These are phyloP conservation scores for Mucor circinelloides DNA, from an alignment of 371 early-diverging fungal genomes.

Conservation along the genomic window DNA sequence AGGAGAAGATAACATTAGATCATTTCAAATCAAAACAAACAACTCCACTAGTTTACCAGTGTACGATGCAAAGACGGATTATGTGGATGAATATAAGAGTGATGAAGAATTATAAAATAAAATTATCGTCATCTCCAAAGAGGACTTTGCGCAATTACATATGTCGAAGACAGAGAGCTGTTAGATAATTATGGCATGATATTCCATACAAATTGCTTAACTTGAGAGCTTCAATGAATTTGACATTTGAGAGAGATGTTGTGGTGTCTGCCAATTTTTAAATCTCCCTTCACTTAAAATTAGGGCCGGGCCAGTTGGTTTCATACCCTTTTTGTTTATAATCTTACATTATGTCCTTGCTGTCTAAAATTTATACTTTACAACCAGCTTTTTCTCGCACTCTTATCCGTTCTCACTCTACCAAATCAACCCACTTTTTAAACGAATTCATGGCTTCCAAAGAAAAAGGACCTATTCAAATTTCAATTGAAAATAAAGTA, in stretches of 20 bases:
- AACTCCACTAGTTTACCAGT: conserved; percentile 83
- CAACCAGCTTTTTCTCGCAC: conserved; percentile 5
- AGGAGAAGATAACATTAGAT: conserved; percentile 76
- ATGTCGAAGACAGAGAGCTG: too few species aligned
- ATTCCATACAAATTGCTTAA: too few species aligned
- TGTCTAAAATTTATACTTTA: conserved; percentile 14
- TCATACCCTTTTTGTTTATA: neutral
- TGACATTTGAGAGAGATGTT: too few species aligned
- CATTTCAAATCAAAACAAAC: conserved; percentile 79
- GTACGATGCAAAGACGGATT: conserved; percentile 48
- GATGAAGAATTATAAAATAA: conserved; percentile 30
- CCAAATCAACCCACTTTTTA: conserved; percentile 18
- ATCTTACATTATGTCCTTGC: conserved; percentile 8
- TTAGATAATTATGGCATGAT: too few species aligned
- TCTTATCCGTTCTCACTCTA: neutral
- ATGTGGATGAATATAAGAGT: conserved; percentile 28
- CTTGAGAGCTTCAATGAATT: too few species aligned
- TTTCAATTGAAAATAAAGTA: conserved; percentile 46
- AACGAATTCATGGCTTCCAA: conserved; percentile 32
- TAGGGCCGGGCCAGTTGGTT: neutral
- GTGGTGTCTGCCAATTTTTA: neutral
- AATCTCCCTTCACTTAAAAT: neutral
- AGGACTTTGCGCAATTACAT: too few species aligned
- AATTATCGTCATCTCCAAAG: too few species aligned
- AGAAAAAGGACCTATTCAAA: conserved; percentile 50